phyloP scores from a whole-genome alignment of 768 basidiomycete genomes.

The Hypholoma sublateritium region DNA sequence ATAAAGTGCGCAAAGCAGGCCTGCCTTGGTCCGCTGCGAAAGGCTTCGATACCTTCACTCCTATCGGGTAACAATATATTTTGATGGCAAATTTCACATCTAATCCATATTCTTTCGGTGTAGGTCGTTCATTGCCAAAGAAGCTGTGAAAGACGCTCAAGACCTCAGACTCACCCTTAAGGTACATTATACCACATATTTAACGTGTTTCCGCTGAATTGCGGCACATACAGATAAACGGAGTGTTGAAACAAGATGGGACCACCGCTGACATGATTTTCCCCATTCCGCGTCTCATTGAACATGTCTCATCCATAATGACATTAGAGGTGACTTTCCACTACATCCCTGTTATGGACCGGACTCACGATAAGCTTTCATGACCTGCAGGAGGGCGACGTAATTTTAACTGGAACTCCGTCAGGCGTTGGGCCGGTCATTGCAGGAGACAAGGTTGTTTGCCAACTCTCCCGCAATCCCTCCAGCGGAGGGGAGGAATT shows the following conservation, averaged over 20 bases:
- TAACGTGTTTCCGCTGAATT: background rate
- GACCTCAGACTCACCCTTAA: slow-evolving; percentile 76
- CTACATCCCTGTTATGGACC: background rate
- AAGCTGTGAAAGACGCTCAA: slow-evolving; percentile 66
- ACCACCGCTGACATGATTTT: slow-evolving; percentile 91
- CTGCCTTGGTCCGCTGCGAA: slow-evolving; percentile 98
- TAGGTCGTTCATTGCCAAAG: slow-evolving; percentile 82
- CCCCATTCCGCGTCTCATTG: slow-evolving; percentile 81
- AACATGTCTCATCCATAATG: slow-evolving; percentile 95
- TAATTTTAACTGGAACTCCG: slow-evolving; percentile 64
- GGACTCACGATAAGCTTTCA: background rate
- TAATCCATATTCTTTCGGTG: background rate
- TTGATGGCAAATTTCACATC: background rate
- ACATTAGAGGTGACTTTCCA: slow-evolving; percentile 74
- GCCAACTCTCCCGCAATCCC: background rate
- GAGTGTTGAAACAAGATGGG: slow-evolving; percentile 78
- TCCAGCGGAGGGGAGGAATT: slow-evolving; percentile 1
- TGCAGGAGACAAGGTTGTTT: slow-evolving; percentile 2
- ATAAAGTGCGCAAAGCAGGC: slow-evolving; percentile 87
- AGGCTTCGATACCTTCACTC: slow-evolving; percentile 96
- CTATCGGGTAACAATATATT: slow-evolving; percentile 63
- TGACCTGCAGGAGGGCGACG: slow-evolving; percentile 72
- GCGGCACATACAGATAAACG: slow-evolving; percentile 68
- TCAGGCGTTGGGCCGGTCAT: slow-evolving; percentile 4
- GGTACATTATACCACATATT: slow-evolving; percentile 33